Base-by-base conservation (phyloP, 352 stramenopile species). In the Globisporangium takayamanum region DNA sequence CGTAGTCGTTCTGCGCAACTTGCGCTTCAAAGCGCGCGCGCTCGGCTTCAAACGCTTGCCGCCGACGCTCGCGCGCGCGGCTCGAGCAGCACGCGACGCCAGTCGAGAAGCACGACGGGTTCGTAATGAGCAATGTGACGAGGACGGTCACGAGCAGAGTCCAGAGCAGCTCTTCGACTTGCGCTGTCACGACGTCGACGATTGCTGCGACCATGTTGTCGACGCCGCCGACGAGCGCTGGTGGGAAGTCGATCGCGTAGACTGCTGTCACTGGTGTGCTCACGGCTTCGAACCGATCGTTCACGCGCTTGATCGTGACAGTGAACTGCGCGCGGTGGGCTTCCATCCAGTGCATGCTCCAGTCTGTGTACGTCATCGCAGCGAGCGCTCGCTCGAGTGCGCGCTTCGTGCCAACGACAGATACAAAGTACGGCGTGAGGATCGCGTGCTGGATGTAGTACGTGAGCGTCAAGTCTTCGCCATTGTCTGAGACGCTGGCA, bases 1-100 rank as follows among this genome's bases (percentile, higher is more conserved):
- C 83, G 36, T 72, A 59, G 48, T 92, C 74, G 51, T 89, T 89
- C 57, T 89, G 83, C 0, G 73, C 75, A 2, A 88, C 72, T 61
- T 87, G 70, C 4, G 71, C 54, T 18, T 74, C 52, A 55, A 88
- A 80, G 2, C 55, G 47, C 11, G 45, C 62, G 5, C 64, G 76
- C 12, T 73, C 53, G 20, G 72, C 50, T 30, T 85, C 74, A 50
- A 88, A 77, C 3, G 70, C 54, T 12, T 56, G 50, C 12, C 77
- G 63, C 18, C 68, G 70, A n/a, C 76, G 66, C 41, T 70, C 66
- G 20, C 76, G 66, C 5, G 67, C 65, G 18, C 75, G 67, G 48
- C 63, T 64, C 28, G 69, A 92, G 20, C 79, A 89, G 57, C 77
- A 88, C 15, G 12, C 26, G 2, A 16, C 16, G 2, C 50, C 33